Evolutionary conservation across 2,329 filamentous ascomycete species (phyloP).

Genomic region (Bimuria novae-zelandiae): DNA sequence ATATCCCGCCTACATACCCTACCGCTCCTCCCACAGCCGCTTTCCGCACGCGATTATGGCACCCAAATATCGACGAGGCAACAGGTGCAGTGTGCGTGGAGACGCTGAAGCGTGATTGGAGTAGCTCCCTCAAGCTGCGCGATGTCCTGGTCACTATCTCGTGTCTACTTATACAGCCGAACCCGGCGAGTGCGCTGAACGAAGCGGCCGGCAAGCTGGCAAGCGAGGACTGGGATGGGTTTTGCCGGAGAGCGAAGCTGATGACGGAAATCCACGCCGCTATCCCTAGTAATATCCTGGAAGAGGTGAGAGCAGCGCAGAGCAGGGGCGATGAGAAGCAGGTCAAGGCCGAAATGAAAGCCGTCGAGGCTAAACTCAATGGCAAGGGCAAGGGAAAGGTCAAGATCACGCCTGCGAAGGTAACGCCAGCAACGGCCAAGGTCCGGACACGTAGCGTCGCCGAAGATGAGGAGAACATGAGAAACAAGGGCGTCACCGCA

Average conservation of each 20-base stretch:
- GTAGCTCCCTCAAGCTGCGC: slow-evolving; percentile 59
- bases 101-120: slow-evolving; percentile 68
- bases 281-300: slow-evolving; percentile 53
- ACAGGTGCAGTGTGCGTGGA: slow-evolving; percentile 67
- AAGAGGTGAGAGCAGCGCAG: slow-evolving; percentile 58
- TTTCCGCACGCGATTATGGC: slow-evolving; percentile 66
- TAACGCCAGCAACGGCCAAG: slow-evolving; percentile 25
- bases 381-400: slow-evolving; percentile 32
- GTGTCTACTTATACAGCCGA: slow-evolving; percentile 66
- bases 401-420: slow-evolving; percentile 26
- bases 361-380: slow-evolving; percentile 17
- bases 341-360: slow-evolving; percentile 19
- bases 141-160: slow-evolving; percentile 64
- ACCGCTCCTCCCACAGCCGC: slow-evolving; percentile 59
- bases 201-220: slow-evolving; percentile 63
- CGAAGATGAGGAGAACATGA: slow-evolving; percentile 42
- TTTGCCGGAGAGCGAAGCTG: slow-evolving; percentile 60
- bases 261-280: slow-evolving; percentile 67
- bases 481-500: slow-evolving; percentile 22
- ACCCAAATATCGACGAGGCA: slow-evolving; percentile 67
- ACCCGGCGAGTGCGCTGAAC: slow-evolving; percentile 67
- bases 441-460: slow-evolving; percentile 21
- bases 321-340: slow-evolving; percentile 57
- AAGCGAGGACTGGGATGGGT: slow-evolving; percentile 61
- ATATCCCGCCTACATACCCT: slow-evolving; percentile 63